A percentile compares a stretch with the other conserved stretches of the same genome.
Conservation (phyloP, 495 filamentous ascomycete species). For the Monascus purpureus region DNA sequence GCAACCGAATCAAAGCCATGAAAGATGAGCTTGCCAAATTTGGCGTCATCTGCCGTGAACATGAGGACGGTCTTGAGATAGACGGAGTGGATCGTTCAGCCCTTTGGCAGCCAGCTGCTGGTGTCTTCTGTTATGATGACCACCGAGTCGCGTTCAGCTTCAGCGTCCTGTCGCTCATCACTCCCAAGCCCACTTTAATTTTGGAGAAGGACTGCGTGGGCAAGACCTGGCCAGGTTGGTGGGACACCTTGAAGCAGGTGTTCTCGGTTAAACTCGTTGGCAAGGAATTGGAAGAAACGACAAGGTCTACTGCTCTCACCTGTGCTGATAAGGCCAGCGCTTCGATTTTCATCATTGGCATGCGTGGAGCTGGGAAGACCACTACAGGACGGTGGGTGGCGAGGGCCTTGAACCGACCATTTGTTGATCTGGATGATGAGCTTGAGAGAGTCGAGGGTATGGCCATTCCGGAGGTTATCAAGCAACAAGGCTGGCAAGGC, state of each 20-base stretch:
- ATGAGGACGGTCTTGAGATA: slow-evolving; percentile 85
- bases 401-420: slow-evolving; percentile 54
- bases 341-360: slow-evolving; percentile 89
- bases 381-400: slow-evolving; percentile 80
- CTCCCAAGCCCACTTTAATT: slow-evolving; percentile 65
- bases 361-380: slow-evolving; percentile 95
- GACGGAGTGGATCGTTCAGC: slow-evolving; percentile 49
- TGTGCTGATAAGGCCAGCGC: slow-evolving; percentile 23
- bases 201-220: slow-evolving; percentile 82
- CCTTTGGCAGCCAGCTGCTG: slow-evolving; percentile 46
- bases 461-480: slow-evolving; percentile 77
- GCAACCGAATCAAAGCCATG: slow-evolving; percentile 94
- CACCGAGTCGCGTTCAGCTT: slow-evolving; percentile 98
- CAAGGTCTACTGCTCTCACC: slow-evolving; percentile 10
- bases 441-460: slow-evolving; percentile 58
- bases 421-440: slow-evolving; percentile 78
- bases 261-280: slow-evolving; percentile 67
- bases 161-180: slow-evolving; percentile 67
- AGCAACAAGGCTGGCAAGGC: slow-evolving; percentile 66
- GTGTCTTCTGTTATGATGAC: slow-evolving; percentile 91
- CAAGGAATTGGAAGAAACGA: slow-evolving; percentile 42
- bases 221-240: slow-evolving; percentile 99
- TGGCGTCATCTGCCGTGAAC: slow-evolving; percentile 71
- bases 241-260: slow-evolving; percentile 67
- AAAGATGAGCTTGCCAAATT: slow-evolving; percentile 93